These are phyloP conservation scores for Ophiocordyceps sinensis DNA, from an alignment of 2,329 filamentous ascomycete genomes.

Conservation along the genomic window DNA sequence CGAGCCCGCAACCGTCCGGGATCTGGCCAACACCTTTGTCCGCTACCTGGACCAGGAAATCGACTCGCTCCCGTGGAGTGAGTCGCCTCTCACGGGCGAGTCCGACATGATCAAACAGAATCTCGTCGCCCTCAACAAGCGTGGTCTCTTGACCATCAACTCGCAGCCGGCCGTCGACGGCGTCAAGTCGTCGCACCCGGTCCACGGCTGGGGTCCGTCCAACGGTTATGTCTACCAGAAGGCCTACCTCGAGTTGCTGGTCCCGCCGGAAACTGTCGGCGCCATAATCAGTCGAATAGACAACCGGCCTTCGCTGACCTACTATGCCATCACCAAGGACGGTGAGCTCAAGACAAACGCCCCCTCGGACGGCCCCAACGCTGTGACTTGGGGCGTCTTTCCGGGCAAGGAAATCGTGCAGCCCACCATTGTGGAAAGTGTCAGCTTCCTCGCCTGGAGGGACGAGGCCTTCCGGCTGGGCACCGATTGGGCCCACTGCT, in stretches of 20 bases:
- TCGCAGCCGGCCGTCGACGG: conserved; percentile 92
- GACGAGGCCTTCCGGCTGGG: conserved; percentile 93
- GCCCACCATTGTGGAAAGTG: conserved; percentile 95
- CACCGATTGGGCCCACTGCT: conserved; percentile 87
- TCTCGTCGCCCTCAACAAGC: conserved; percentile 68
- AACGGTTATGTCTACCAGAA: conserved; percentile 99
- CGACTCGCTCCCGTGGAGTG: conserved; percentile 83
- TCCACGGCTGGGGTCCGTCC: conserved; percentile 86
- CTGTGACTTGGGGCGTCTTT: conserved; percentile 99
- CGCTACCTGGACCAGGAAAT: conserved; percentile 71
- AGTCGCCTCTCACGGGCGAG: conserved; percentile 71
- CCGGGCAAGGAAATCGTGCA: conserved; percentile 99
- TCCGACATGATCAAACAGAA: conserved; percentile 63
- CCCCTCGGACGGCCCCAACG: conserved; percentile 76
- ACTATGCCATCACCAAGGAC: conserved; percentile 79
- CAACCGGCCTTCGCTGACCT: conserved; percentile 68
- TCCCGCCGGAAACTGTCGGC: conserved; percentile 64
- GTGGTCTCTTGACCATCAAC: conserved; percentile 89
- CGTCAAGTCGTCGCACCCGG: conserved; percentile 69
- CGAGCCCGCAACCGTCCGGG: conserved; percentile 61
- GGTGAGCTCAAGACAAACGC: conserved; percentile 78
- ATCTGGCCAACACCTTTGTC: conserved; percentile 73
- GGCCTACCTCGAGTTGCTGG: conserved; percentile 83
- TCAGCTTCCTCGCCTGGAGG: conserved; percentile 97
- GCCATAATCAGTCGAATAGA: conserved; percentile 69